Evolutionary conservation across 345 rosid genomes (phyloP).

Genomic region (Raphanus sativus): DNA sequence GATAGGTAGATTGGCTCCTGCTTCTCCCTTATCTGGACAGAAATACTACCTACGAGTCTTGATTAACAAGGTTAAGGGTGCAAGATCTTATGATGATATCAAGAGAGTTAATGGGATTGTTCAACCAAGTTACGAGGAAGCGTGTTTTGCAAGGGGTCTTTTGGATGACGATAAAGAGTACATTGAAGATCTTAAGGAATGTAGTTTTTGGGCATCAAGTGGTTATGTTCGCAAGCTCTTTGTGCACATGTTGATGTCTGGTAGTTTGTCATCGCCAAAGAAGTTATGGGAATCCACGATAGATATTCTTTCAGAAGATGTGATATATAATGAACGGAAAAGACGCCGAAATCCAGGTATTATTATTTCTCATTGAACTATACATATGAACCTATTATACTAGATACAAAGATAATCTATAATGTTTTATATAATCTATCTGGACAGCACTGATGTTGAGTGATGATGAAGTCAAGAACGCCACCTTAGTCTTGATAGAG

Average conservation of each 20-base stretch:
- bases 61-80: neutral
- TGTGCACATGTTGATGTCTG: neutral
- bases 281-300: neutral
- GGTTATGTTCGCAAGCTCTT: neutral
- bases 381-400: too few species aligned
- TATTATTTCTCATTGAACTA: too few species aligned
- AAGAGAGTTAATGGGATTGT: neutral
- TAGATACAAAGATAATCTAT: too few species aligned
- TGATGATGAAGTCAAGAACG: too few species aligned
- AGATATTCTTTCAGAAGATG: neutral
- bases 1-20: neutral
- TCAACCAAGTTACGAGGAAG: neutral
- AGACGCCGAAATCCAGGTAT: neutral
- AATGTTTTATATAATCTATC: too few species aligned
- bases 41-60: neutral
- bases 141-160: neutral
- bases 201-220: neutral
- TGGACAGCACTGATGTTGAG: too few species aligned
- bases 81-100: neutral
- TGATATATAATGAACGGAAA: neutral
- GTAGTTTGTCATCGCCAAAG: neutral
- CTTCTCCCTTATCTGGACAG: neutral
- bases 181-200: neutral
- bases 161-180: neutral
- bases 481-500: too few species aligned